Conservation (phyloP, 148 eudicot genomes). For the Rhododendron mucronatum region DNA sequence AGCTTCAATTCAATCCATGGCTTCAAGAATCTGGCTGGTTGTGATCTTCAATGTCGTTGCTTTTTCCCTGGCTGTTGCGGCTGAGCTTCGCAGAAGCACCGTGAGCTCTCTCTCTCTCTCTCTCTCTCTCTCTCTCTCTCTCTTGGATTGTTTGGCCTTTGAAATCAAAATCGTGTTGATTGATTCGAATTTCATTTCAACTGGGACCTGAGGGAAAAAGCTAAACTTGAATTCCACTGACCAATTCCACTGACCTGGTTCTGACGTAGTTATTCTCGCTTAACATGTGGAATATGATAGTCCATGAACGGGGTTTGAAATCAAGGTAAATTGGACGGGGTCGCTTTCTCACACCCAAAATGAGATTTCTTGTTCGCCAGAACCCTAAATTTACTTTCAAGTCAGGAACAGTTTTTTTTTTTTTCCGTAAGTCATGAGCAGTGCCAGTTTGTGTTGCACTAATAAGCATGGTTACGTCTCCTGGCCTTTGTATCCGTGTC, state of each 20-base stretch:
- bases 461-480: no score
- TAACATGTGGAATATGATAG: background rate
- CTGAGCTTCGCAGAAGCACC: slow-evolving; percentile 72
- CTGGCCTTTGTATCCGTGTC: no score
- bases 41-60: slow-evolving; percentile 56
- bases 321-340: background rate
- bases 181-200: background rate
- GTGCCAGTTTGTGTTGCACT: no score
- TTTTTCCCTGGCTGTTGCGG: slow-evolving; percentile 73
- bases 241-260: background rate
- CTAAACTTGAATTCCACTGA: background rate
- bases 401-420: no score
- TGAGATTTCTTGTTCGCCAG: background rate
- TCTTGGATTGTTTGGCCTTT: background rate
- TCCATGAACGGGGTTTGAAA: background rate
- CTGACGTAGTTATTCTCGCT: background rate
- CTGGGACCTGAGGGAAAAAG: background rate
- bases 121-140: background rate
- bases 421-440: no score
- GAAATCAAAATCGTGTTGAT: background rate
- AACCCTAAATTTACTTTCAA: no score
- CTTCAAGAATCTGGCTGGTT: slow-evolving; percentile 46
- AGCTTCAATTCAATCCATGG: slow-evolving; percentile 31
- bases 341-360: background rate
- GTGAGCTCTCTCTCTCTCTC: slow-evolving; percentile 24